Evolutionary conservation across 106 monocot species (phyloP), one percentile per base, ranked within the genome.

Genomic region (Chionographis japonica): DNA sequence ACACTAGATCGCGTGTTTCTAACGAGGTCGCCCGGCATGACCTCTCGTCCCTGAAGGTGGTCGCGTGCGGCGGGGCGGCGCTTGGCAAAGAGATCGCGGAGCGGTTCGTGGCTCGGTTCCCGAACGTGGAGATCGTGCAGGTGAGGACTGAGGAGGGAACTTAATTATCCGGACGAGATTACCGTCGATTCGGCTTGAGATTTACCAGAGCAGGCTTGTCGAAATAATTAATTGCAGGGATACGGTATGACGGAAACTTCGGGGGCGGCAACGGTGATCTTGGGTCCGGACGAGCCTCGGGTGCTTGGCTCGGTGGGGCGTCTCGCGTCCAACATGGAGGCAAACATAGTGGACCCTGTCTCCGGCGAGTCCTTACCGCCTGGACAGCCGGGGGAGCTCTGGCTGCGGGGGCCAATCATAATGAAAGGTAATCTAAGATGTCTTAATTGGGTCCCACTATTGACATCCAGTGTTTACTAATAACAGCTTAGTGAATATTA

Each of bases 231-330:
- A 27, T 3, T 37, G 40, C 65, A 83, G 82, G 82, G 74, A 9
- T 83, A 83, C 65, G 82, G 82, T 13, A 55, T 69, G 27, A 83
- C 82, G 3, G 82, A 83, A 53, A 0, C 58, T 62, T 67, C 65
- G 10, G 60, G 69, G 12, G 78, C 69, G 1, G 61, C 60, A 7
- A 60, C 52, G 13, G 41, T 58, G 40, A 17, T 40, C 27, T 12
- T 63, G 1, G 56, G 19, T 3, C 20, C 0, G 12, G 82, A 75
- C 52, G 74, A 74, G 40, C 41, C 55, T 36, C 12, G 19, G 4
- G 27, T 50, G 14, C 2, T 58, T 3, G 56, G 66, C 20, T 83
- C 83, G 1, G 73, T 38, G 9, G 83, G 83, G 10, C 78, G 78
- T 40, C 69, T 83, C 13, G 11, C 9, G 12, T 15, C 35, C 7